Conservation (phyloP, 2,329 filamentous ascomycete genomes). For the Ophiocordyceps camponoti-saundersi region DNA sequence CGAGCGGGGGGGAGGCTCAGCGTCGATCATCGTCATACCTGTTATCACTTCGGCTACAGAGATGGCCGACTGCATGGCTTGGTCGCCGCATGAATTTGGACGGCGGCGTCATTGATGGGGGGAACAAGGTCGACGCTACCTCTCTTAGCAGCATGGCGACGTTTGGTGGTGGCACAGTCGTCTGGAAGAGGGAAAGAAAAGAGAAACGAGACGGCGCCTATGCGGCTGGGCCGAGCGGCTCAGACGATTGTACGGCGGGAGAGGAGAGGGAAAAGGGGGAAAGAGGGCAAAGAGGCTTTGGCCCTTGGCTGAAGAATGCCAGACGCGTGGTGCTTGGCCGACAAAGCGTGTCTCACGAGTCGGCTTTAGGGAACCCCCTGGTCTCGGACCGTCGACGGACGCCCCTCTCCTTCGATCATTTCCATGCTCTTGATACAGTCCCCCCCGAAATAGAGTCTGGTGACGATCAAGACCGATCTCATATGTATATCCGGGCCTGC, state of each 20-base stretch:
- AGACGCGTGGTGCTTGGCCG: background rate
- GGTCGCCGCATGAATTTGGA: background rate
- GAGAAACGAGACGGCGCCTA: background rate
- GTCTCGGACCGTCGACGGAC: background rate
- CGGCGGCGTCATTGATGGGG: background rate
- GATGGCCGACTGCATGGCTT: background rate
- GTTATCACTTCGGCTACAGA: background rate
- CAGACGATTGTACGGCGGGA: constrained; percentile 23
- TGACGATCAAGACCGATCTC: background rate
- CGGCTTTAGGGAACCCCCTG: constrained; percentile 1
- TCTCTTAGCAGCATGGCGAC: background rate
- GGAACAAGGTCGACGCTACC: background rate
- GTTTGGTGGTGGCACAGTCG: background rate
- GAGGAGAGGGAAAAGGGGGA: too few relatives aligned
- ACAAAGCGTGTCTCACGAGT: constrained; percentile 6
- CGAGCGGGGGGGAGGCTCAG: background rate
- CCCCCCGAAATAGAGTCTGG: background rate
- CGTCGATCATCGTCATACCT: background rate
- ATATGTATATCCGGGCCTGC: background rate
- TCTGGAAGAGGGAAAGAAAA: background rate
- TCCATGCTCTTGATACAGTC: background rate
- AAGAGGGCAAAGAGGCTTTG: constrained; percentile 1
- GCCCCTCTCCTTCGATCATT: background rate
- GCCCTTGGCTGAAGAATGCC: background rate
- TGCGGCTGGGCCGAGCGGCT: constrained; percentile 12